A percentile compares a stretch with the other conserved stretches of the same genome.
These are phyloP conservation scores for Sesbania bispinosa DNA, from an alignment of 306 rosid species.

Conservation along the genomic window DNA sequence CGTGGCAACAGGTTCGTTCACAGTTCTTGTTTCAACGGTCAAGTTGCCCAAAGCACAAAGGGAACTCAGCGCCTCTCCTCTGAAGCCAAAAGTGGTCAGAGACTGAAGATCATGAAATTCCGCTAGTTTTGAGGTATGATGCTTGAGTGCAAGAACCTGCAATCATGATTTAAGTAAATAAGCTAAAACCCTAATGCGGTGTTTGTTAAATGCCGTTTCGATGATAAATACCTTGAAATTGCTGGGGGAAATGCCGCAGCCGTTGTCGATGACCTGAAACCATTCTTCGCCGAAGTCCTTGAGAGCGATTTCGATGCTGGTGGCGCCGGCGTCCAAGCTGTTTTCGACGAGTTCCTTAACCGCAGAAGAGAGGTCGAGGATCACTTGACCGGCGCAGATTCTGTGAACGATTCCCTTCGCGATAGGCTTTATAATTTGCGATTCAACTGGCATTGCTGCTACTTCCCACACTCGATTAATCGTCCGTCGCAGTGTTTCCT, in stretches of 20 bases:
- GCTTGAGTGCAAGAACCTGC: conserved; percentile 78
- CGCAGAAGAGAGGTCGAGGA: conserved; percentile 93
- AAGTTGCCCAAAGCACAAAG: conserved; percentile 71
- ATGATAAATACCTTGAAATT: conserved; percentile 48
- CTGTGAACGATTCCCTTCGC: conserved; percentile 66
- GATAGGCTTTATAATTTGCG: conserved; percentile 58
- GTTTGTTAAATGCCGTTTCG: not conserved
- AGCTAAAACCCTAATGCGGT: not conserved
- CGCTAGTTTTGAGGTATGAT: conserved; percentile 78
- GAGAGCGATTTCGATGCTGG: conserved; percentile 72
- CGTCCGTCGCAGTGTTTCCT: not conserved
- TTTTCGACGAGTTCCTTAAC: conserved; percentile 94
- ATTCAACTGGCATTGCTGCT: conserved; percentile 36
- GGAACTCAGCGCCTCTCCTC: conserved; percentile 96
- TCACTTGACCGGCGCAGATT: conserved; percentile 92
- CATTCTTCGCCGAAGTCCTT: conserved; percentile 71
- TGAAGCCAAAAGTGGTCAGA: conserved; percentile 82
- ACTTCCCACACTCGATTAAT: conserved; percentile 18
- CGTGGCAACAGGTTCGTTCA: conserved; percentile 65
- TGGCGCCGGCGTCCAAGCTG: conserved; percentile 91
- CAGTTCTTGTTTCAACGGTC: conserved; percentile 78
- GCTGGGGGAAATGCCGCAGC: conserved; percentile 78
- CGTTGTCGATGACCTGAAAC: conserved; percentile 88
- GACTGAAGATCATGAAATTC: conserved; percentile 91
- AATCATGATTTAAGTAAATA: not conserved